Conservation (phyloP, 225 moss, liverwort and hornwort species). For the Pseudoscleropodium purum region DNA sequence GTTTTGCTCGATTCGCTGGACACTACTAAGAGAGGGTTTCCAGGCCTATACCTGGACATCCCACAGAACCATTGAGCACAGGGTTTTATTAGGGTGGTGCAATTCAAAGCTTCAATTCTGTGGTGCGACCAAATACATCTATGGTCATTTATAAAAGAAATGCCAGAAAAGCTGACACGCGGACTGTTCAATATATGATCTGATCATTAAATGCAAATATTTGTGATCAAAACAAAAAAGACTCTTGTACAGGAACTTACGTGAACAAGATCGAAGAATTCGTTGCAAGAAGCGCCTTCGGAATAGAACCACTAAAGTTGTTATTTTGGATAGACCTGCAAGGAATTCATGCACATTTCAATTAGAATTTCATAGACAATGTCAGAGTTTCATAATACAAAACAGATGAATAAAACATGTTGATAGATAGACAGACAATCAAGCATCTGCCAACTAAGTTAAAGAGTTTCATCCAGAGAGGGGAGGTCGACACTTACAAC, state of each 20-base stretch:
- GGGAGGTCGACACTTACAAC: not conserved
- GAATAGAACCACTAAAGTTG: conserved; percentile 1
- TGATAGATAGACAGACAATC: not conserved
- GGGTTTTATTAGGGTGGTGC: too few relatives aligned
- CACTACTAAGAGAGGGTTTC: not conserved
- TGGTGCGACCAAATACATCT: too few relatives aligned
- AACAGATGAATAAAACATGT: too few relatives aligned
- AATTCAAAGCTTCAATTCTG: not conserved
- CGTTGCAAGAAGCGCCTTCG: not conserved
- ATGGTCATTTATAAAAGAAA: too few relatives aligned
- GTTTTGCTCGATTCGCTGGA: not conserved
- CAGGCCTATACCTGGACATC: not conserved
- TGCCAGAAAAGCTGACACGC: too few relatives aligned
- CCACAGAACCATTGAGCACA: not conserved
- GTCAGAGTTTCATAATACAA: too few relatives aligned
- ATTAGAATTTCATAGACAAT: too few relatives aligned
- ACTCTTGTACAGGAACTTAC: not conserved
- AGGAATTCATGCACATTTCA: not conserved
- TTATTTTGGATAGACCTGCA: not conserved
- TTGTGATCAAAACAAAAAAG: not conserved
- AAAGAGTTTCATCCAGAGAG: not conserved
- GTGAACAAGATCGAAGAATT: not conserved
- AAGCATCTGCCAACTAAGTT: not conserved
- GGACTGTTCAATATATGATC: too few relatives aligned
- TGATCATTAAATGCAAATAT: too few relatives aligned